Conservation (phyloP, 495 filamentous ascomycete genomes). For the Tuber brumale region DNA sequence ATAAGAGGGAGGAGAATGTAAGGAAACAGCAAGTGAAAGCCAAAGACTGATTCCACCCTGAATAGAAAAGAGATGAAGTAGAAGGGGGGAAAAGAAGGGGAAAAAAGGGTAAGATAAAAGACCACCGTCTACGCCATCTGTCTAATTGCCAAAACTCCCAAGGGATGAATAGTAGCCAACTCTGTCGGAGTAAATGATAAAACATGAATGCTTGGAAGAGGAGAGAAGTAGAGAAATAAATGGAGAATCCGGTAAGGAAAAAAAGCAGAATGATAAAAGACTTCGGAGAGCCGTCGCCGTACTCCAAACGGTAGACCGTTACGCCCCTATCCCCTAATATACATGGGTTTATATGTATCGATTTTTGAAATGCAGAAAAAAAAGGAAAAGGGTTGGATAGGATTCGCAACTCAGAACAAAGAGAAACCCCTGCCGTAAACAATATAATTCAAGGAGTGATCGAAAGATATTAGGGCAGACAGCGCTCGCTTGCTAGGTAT, state of each 20-base stretch:
- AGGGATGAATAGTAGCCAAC: not conserved
- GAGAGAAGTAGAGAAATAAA: not conserved
- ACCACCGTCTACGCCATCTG: not conserved
- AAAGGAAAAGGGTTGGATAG: not conserved
- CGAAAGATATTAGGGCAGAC: not conserved
- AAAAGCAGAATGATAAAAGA: not conserved
- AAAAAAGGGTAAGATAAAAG: not conserved
- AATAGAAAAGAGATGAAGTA: not conserved
- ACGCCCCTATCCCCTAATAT: constrained; percentile 1
- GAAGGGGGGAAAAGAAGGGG: not conserved
- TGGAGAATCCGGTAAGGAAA: not conserved
- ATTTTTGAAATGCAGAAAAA: constrained; percentile 1
- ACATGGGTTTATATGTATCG: not conserved
- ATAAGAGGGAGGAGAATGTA: not conserved
- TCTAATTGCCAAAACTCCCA: constrained; percentile 2
- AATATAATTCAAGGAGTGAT: not conserved
- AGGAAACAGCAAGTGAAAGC: not conserved
- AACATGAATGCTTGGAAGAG: not conserved
- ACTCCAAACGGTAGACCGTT: not conserved
- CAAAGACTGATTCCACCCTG: not conserved
- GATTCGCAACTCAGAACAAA: not conserved
- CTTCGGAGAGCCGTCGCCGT: not conserved
- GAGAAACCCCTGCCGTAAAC: not conserved
- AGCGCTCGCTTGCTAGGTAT: not conserved
- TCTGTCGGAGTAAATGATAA: not conserved